Evolutionary conservation across 371 early-diverging fungal species (phyloP).

Genomic region (Saksenaea vasiformis): DNA sequence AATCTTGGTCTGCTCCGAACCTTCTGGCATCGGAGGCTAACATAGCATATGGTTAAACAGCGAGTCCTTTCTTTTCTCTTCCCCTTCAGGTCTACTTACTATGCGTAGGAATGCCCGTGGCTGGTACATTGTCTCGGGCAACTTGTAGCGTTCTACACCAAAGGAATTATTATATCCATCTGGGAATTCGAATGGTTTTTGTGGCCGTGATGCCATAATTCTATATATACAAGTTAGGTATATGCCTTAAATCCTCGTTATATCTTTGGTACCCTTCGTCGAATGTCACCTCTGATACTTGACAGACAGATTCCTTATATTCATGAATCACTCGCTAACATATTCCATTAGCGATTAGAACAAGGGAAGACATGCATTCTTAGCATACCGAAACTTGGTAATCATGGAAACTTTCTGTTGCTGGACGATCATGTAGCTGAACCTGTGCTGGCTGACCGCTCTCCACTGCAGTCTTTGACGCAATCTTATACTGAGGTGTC

Average conservation of each 20-base stretch:
- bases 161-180: conserved; percentile 89
- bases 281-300: conserved; percentile 75
- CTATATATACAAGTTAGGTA: conserved; percentile 26
- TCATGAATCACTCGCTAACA: conserved; percentile 73
- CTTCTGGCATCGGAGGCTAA: conserved; percentile 9
- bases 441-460: conserved; percentile 67
- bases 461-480: conserved; percentile 73
- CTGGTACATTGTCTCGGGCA: conserved; percentile 87
- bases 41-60: neutral
- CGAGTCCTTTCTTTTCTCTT: neutral
- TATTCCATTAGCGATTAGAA: neutral
- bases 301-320: conserved; percentile 92
- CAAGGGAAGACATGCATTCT: neutral
- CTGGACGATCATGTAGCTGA: conserved; percentile 55
- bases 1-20: conserved; percentile 16
- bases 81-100: conserved; percentile 9
- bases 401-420: conserved; percentile 69
- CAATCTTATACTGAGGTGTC: conserved; percentile 86
- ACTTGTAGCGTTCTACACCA: conserved; percentile 77
- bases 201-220: conserved; percentile 58
- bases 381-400: conserved; percentile 61
- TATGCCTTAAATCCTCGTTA: neutral
- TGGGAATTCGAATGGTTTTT: conserved; percentile 91
- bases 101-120: conserved; percentile 53
- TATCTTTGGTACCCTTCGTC: conserved; percentile 63